Evolutionary conservation across 2,329 filamentous ascomycete species (phyloP).

Genomic region (Fusarium udum): DNA sequence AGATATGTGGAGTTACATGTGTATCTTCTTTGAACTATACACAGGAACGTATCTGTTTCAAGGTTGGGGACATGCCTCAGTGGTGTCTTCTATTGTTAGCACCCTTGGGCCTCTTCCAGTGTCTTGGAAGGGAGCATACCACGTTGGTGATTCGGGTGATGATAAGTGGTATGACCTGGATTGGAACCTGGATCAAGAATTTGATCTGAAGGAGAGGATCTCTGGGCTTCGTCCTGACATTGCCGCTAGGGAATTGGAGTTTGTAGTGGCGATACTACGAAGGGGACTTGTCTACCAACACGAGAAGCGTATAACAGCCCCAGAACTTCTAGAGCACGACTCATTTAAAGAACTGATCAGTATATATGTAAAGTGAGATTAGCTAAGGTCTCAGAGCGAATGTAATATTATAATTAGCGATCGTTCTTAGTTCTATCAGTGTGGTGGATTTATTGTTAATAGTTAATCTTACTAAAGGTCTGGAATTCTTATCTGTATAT

Average conservation of each 20-base stretch:
- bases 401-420: accelerated
- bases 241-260: accelerated
- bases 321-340: not conserved
- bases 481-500: too few species aligned
- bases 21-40: not conserved
- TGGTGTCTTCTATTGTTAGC: accelerated
- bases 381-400: accelerated
- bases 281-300: not conserved
- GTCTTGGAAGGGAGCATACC: not conserved
- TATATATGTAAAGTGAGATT: accelerated
- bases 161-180: not conserved
- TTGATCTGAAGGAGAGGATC: accelerated
- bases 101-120: accelerated
- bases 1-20: not conserved
- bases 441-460: accelerated
- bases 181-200: accelerated
- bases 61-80: not conserved
- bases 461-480: too few species aligned
- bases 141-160: not conserved
- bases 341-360: accelerated
- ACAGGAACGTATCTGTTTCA: not conserved
- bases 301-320: accelerated
- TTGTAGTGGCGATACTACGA: not conserved
- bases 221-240: accelerated
- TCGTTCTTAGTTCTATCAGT: too few species aligned